Conservation (phyloP, 768 basidiomycete genomes). For the Basidioascus undulatus region DNA sequence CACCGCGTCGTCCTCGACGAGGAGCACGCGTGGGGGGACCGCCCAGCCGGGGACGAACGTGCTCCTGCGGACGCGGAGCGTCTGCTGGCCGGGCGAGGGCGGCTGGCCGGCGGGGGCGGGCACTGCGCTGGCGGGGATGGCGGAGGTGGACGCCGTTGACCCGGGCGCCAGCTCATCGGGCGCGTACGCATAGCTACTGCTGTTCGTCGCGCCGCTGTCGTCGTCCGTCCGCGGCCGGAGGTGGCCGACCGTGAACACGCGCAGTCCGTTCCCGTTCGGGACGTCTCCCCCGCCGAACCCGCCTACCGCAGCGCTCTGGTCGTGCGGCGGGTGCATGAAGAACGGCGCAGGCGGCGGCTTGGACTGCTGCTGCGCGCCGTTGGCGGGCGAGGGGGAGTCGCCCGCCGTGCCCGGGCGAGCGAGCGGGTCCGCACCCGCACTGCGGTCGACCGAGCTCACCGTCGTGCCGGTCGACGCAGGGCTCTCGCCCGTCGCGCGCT, state of each 20-base stretch:
- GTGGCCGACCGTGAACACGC: conserved; percentile 60
- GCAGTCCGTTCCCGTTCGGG: conserved; percentile 28
- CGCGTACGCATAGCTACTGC: too few species aligned
- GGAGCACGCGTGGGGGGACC: conserved; percentile 64
- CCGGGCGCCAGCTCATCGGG: too few species aligned
- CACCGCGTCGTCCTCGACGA: conserved; percentile 90
- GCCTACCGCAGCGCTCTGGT: background rate
- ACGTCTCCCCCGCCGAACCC: background rate
- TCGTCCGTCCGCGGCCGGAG: conserved; percentile 35
- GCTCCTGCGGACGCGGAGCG: conserved; percentile 40
- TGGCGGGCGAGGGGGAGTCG: too few species aligned
- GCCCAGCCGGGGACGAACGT: conserved; percentile 78
- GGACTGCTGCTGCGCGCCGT: background rate
- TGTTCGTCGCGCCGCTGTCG: background rate
- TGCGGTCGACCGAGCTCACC: too few species aligned
- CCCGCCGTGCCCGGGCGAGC: too few species aligned
- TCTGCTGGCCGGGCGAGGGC: too few species aligned
- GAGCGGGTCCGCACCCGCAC: too few species aligned
- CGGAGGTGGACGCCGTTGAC: too few species aligned
- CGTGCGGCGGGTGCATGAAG: background rate
- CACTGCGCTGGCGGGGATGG: too few species aligned
- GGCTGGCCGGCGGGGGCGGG: too few species aligned
- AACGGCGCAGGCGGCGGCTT: background rate
- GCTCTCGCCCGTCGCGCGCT: too few species aligned
- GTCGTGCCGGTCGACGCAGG: too few species aligned